Evolutionary conservation across 768 basidiomycete species (phyloP), one percentile per base, ranked within the genome.

Genomic region (Mycena polygramma): DNA sequence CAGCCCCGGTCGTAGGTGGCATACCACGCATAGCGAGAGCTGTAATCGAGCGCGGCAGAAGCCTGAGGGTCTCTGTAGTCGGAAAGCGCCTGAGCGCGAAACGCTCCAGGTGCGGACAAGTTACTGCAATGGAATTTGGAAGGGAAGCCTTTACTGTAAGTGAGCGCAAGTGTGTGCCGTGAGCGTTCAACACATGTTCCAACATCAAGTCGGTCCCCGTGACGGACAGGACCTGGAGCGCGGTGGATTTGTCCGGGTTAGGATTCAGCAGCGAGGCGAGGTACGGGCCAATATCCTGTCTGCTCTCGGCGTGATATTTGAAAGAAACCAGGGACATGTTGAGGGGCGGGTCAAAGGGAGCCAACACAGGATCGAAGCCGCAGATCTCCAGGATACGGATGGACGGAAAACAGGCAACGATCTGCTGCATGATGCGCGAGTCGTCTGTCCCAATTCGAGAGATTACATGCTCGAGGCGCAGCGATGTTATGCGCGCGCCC

Each of bases 381-480:
- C 64, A 46, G 9, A 57, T 69, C 30, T 73, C 72, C 61, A 73
- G 61, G 19, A 73, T 60, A 5, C 63, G 48, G 57, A 73, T 30
- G 24, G 65, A 35, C 8, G 68, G 72, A 15, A 73, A 66, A 0
- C 62, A 19, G 6, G 54, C 51, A 35, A 73, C 69, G n/a, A 73
- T 60, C 35, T 53, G 65, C 46, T 70, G 68, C 72, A 70, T 70
- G 62, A 45, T 64, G 55, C 57, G 46, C 13, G 39, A 30, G 30
- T 73, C 43, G 14, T 73, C 48, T 22, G 13, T 39, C 35, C n/a
- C n/a, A n/a, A n/a, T n/a, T n/a, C n/a, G n/a, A n/a, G n/a, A 70
- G 64, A 22, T 73, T n/a, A n/a, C 72, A 57, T 73, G 65, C 15
- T 35, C 7, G 45, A 73, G 52, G 26, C 57, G 39, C 2, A 73